A percentile compares a stretch with the other conserved stretches of the same genome.
phyloP scores from a whole-genome alignment of 1,284 basidiomycete species.

The Dichomitus squalens region DNA sequence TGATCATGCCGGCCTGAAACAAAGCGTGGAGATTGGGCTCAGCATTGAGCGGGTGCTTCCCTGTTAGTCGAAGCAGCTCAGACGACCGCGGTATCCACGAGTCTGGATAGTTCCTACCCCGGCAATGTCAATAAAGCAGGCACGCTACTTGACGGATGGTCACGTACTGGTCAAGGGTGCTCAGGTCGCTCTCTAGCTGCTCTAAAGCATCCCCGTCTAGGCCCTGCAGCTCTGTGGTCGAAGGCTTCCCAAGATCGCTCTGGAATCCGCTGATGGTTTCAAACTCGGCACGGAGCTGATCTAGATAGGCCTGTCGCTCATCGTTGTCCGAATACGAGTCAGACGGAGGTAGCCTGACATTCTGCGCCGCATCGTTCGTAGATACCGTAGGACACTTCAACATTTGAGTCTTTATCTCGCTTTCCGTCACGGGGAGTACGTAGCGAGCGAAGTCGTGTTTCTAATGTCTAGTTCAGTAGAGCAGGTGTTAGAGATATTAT shows the following conservation, averaged over 20 bases:
- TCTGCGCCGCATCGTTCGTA: neutral
- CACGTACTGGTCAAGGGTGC: conserved; percentile 28
- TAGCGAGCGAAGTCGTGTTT: conserved; percentile 27
- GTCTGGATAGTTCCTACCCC: conserved; percentile 21
- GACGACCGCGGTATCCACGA: conserved; percentile 31
- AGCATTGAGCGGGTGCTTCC: conserved; percentile 28
- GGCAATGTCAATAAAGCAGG: neutral
- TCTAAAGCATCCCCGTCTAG: conserved; percentile 21
- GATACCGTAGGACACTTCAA: neutral
- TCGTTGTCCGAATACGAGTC: neutral
- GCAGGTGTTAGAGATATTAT: neutral
- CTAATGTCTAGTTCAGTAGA: conserved; percentile 1
- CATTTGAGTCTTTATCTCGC: conserved; percentile 23
- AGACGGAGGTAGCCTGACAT: too few relatives aligned
- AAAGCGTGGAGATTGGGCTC: conserved; percentile 22
- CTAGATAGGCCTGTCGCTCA: conserved; percentile 3
- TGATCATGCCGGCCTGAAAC: conserved; percentile 27
- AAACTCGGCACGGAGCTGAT: conserved; percentile 19
- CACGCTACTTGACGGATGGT: neutral
- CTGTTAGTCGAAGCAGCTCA: conserved; percentile 25
- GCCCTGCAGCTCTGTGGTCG: conserved; percentile 18
- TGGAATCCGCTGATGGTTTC: conserved; percentile 12
- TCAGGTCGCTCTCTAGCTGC: conserved; percentile 25
- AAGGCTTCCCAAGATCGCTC: conserved; percentile 18
- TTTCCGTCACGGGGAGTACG: conserved; percentile 24